Conservation (phyloP, 805 yeast species). For the Ogataea corticis region DNA sequence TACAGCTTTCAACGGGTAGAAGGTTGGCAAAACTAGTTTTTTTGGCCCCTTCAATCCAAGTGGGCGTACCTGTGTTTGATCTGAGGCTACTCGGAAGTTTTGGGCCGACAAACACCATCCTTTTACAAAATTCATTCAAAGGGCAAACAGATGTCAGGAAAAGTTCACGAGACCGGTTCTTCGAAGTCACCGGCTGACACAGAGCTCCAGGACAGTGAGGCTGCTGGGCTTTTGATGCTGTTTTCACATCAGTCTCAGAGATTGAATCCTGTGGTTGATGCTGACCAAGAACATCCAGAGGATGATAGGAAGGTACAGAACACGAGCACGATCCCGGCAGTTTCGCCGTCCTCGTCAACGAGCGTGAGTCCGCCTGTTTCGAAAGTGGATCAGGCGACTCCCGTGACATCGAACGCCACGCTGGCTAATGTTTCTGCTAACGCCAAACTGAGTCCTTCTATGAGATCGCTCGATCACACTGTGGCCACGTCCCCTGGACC, state of each 20-base stretch:
- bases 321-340: not conserved
- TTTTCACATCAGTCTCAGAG: constrained; percentile 35
- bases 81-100: not conserved
- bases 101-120: not conserved
- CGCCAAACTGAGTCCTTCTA: constrained; percentile 21
- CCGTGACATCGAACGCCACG: constrained; percentile 14
- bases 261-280: constrained; percentile 6
- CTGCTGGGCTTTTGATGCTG: constrained; percentile 42
- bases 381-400: constrained; percentile 13
- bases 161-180: constrained; percentile 6
- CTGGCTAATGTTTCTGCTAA: constrained; percentile 1
- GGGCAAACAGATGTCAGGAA: constrained; percentile 5
- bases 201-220: constrained; percentile 35
- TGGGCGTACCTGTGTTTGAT: not conserved
- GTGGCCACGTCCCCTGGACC: constrained; percentile 39
- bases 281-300: not conserved
- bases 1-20: not conserved
- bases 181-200: constrained; percentile 8
- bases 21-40: not conserved
- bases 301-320: not conserved
- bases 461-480: constrained; percentile 20
- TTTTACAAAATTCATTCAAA: not conserved
- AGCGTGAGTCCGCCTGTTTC: constrained; percentile 1
- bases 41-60: not conserved
- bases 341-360: not conserved